Evolutionary conservation across 768 basidiomycete species (phyloP), one percentile per base, ranked within the genome.

Genomic region (Mycena floridula): DNA sequence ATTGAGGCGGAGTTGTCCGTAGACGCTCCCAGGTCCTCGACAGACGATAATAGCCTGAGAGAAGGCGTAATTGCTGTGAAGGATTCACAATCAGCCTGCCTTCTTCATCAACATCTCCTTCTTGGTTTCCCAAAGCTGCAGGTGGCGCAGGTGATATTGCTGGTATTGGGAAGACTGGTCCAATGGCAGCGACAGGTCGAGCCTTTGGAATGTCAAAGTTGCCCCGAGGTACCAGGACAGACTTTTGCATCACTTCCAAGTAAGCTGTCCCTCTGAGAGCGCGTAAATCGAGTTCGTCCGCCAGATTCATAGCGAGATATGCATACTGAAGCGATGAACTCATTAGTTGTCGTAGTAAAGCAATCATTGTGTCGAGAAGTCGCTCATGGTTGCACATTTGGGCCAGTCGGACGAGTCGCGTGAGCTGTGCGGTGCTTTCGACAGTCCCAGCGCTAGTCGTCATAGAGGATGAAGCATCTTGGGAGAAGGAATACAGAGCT

Each of bases 241-340:
- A 74, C 51, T 76, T 81, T 53, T 79, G 79, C 74, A 87, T 79
- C n/a, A 85, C 78, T 58, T 82, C 81, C 44, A 85, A 67, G 60
- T 87, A 88, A 30, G 82, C 83, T 1, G 72, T 66, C 24, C 85
- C 84, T 27, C 77, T 71, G 30, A 88, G 65, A 1, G 67, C 61
- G 27, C 75, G 68, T 40, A 88, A 64, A 52, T 79, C 64, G 23
- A 87, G 70, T 47, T 88, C 85, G 53, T 88, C 85, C 3, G 82
- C 77, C 20, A 88, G 73, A 6, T 73, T 72, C 80, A 88, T 82
- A 3, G 83, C 82, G 39, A 85, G 68, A 56, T 82, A 82, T 5
- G 84, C 82, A 54, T 84, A 84, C 48, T 77, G 76, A 37, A 81
- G 60, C 3, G 82, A 84, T 24, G 61, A 63, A 30, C 64, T 62